Evolutionary conservation across 305 asterid genomes (phyloP).

Genomic region (Striga hermonthica): DNA sequence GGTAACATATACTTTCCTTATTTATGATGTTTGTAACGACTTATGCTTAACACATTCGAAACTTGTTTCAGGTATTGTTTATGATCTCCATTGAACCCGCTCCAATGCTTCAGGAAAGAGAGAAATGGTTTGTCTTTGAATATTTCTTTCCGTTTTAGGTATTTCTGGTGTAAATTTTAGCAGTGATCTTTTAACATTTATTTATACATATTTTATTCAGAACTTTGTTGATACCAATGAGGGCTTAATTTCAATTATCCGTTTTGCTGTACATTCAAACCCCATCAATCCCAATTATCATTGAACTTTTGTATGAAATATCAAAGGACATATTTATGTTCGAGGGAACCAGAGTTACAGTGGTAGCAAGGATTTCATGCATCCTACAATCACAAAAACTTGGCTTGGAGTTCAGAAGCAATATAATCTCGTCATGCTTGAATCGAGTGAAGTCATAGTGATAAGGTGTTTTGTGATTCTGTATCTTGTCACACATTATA

Average conservation of each 20-base stretch:
- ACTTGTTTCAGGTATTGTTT: conserved; percentile 72
- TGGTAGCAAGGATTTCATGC: conserved; percentile 4
- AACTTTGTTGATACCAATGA: conserved; percentile 7
- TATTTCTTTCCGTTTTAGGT: conserved; percentile 30
- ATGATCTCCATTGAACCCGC: conserved; percentile 98
- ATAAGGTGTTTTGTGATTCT: conserved; percentile 8
- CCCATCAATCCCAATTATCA: conserved; percentile 18
- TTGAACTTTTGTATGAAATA: conserved; percentile 10
- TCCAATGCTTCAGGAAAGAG: conserved; percentile 99
- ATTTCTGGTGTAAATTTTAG: conserved; percentile 12
- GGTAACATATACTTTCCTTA: background rate
- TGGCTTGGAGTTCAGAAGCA: conserved; percentile 3
- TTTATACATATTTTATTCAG: conserved; percentile 17
- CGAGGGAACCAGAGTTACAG: background rate
- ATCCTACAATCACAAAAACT: conserved; percentile 4
- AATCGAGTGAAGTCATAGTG: background rate
- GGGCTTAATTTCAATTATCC: conserved; percentile 9
- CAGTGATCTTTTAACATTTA: conserved; percentile 18
- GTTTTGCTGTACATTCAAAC: conserved; percentile 9
- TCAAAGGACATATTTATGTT: background rate
- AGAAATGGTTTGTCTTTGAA: conserved; percentile 73
- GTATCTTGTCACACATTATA: background rate
- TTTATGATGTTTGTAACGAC: conserved; percentile 25
- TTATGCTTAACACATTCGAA: conserved; percentile 35
- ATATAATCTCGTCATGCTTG: background rate